Base-by-base conservation (phyloP, 2,329 filamentous ascomycete species). In the Penicillium sp. region DNA sequence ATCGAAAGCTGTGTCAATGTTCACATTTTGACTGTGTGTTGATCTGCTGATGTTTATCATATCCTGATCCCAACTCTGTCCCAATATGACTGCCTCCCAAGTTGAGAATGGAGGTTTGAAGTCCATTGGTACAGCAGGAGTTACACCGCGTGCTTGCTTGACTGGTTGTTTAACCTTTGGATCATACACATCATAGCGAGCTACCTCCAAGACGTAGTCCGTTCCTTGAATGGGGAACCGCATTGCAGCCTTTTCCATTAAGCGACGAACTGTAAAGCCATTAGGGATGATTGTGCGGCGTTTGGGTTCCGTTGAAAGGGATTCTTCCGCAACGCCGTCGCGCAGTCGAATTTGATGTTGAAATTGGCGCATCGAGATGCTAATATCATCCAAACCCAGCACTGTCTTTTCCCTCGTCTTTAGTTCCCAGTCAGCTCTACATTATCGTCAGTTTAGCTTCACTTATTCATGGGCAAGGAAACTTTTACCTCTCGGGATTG, bases 171-270 rank as follows among this genome's bases (percentile, higher is more conserved):
- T 50, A 9, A 35, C 6, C 45, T 45, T 51, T 8, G 63, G 64
- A 33, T 57, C 57, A 46, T 74, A 75, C 33, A 69, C 63, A 54
- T 78, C 75, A 53, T 74, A 76, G 5, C 75, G 71, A 8, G 72
- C 68, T 33, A 78, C 64, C 57, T 77, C 76, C n/a, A 78, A 65
- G 8, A 72, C 66, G 53, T 74, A 75, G 2, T 71, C 68, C 0
- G 74, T 76, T 6, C 66, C 65, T 54, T 71, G 74, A 42, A 78
- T 62, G 2, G 62, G 63, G 51, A 74, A 75, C n/a, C 67, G 66
- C 26, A 76, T 59, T 0, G 72, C 66, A 1, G 72, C 66, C 47
- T 77, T 73, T 53, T 77, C 74, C 7, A 72, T 63, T 40, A 76
- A 64, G 21, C 67, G 61, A 1, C 62, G 64, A 33, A 75, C 64